Evolutionary conservation across 257 asterid species (phyloP).

Genomic region (Solanum ossicruentum): DNA sequence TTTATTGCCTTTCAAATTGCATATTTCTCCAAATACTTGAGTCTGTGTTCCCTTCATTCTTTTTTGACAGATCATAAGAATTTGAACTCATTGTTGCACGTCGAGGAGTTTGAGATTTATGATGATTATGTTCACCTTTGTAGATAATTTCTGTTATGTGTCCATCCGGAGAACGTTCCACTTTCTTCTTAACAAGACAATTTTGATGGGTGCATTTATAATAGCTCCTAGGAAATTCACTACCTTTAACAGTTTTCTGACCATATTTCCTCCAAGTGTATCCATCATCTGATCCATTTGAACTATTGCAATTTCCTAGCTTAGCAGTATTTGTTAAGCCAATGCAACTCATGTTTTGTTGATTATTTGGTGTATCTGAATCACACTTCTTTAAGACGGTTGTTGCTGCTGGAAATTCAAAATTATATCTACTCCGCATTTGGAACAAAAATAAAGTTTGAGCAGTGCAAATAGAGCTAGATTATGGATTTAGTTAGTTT

Average conservation of each 20-base stretch:
- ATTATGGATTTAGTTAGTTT: not conserved
- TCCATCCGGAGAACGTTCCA: constrained; percentile 55
- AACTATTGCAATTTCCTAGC: not conserved
- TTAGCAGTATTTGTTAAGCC: not conserved
- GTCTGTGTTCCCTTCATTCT: constrained; percentile 2
- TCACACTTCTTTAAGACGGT: not conserved
- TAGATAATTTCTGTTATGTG: constrained; percentile 50
- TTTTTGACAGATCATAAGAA: constrained; percentile 6
- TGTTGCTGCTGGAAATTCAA: constrained; percentile 11
- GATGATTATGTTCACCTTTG: constrained; percentile 61
- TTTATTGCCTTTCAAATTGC: not conserved
- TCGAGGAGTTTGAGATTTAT: constrained; percentile 26
- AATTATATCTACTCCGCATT: constrained; percentile 9
- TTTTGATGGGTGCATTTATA: constrained; percentile 47
- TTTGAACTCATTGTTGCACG: constrained; percentile 1
- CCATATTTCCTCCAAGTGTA: constrained; percentile 75
- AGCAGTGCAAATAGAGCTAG: too few species aligned
- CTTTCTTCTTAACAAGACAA: constrained; percentile 55
- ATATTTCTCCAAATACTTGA: constrained; percentile 6
- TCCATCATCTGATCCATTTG: constrained; percentile 44
- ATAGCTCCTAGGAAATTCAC: constrained; percentile 65
- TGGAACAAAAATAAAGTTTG: not conserved
- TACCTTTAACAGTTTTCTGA: constrained; percentile 74
- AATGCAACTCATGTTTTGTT: not conserved
- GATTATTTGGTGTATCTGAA: not conserved